phyloP scores from a whole-genome alignment of 345 rosid genomes.

The Psidium friedrichsthalianum region DNA sequence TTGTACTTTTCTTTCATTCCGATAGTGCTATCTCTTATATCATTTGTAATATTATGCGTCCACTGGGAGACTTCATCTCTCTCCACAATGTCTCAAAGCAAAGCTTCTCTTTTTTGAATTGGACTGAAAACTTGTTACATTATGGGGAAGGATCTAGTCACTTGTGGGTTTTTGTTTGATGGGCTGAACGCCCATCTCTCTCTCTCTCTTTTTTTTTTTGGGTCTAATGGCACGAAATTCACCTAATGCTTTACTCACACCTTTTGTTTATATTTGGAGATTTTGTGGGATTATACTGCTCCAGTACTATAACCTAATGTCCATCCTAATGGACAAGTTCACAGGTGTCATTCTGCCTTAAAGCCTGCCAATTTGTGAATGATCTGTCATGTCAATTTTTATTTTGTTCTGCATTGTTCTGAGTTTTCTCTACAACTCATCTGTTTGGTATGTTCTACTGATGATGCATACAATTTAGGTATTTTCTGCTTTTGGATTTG shows the following conservation, averaged over 20 bases:
- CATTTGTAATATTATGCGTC: not conserved
- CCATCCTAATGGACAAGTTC: slow-evolving; percentile 58
- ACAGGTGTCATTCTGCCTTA: slow-evolving; percentile 83
- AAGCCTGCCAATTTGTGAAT: slow-evolving; percentile 11
- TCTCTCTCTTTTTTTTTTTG: not conserved
- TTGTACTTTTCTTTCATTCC: not conserved
- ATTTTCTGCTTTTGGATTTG: slow-evolving; percentile 97
- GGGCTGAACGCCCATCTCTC: not conserved
- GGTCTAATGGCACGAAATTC: not conserved
- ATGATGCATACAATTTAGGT: slow-evolving; percentile 32
- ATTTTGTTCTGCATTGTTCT: not conserved
- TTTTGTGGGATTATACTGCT: slow-evolving; percentile 59
- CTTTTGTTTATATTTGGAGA: slow-evolving; percentile 7
- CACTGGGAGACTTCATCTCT: not conserved
- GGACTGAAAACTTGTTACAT: slow-evolving; percentile 8
- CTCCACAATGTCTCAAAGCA: not conserved
- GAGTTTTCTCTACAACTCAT: not conserved
- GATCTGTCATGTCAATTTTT: not conserved
- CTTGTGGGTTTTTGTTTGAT: not conserved
- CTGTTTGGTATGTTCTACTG: slow-evolving; percentile 17
- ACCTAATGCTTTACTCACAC: not conserved
- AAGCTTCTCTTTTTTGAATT: not conserved
- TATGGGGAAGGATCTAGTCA: not conserved
- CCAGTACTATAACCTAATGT: slow-evolving; percentile 27
- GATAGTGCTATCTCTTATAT: not conserved